Evolutionary conservation across 2,329 filamentous ascomycete genomes (phyloP), one percentile per base, ranked within the genome.

Genomic region (Colletotrichum graminicola): DNA sequence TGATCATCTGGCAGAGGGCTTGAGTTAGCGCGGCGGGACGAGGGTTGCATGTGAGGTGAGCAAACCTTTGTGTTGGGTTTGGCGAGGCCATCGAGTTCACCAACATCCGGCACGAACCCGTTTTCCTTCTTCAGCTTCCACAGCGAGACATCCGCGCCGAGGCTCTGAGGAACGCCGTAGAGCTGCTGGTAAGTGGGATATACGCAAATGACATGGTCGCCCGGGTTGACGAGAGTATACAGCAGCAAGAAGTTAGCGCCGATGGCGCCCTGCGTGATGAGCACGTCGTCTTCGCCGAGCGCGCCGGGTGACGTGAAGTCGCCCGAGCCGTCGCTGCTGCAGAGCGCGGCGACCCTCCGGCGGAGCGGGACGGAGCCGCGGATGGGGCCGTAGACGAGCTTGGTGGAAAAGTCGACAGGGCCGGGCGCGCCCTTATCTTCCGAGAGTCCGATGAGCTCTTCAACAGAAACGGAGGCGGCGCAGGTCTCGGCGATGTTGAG

Each of bases 171-270:
- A 0, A 95, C 87, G n/a, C 89, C 83, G 77, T 94, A 95, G 1
- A 96, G 86, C 76, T 94, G 93, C 78, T 95, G 92, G 76, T 94
- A 95, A 0, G 93, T 94, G 21, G 94, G 94, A 77, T 94, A 92
- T 69, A 95, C 91, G 77, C 92, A 95, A 73, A 96, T 89, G 64
- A 94, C 91, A 84, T 96, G 94, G 77, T 95, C 93, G 1, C 90
- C 92, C 0, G 89, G 87, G 0, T 88, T 87, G 8, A 94, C 79
- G 10, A 94, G 83, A 0, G 90, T 84, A 79, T 94, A 94, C 12
- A 95, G 87, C 14, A 90, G 82, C 11, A 95, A 82, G 76, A 93
- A 92, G 77, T 96, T 96, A 10, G 93, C 93, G 16, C 89, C 86
- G 56, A 95, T 95, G 21, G 93, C 93, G 16, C 93, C 94, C 21